A percentile compares a stretch with the other conserved stretches of the same genome.
Conservation (phyloP, 2,329 filamentous ascomycete species). For the Fusarium pseudocircinatum region DNA sequence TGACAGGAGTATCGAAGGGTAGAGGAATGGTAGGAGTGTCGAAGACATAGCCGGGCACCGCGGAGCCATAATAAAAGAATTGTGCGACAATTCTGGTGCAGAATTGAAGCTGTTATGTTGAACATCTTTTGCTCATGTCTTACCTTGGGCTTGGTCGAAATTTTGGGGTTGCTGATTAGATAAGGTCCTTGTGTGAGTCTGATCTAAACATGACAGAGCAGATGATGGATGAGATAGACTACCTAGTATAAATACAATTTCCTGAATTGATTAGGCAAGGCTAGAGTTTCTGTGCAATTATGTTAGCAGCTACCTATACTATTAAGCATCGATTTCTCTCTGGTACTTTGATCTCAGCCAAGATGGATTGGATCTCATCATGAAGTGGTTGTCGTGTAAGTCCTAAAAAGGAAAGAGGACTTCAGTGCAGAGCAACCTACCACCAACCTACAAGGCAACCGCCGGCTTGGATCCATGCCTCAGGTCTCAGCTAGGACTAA, state of each 20-base stretch:
- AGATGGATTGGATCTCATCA: not conserved
- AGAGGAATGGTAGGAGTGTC: constrained; percentile 56
- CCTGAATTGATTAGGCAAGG: not conserved
- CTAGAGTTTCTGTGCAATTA: not conserved
- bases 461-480: constrained; percentile 27
- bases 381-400: constrained; percentile 13
- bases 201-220: not conserved
- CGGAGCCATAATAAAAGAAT: constrained; percentile 40
- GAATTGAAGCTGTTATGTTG: constrained; percentile 3
- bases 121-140: constrained; percentile 6
- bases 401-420: constrained; percentile 41
- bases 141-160: constrained; percentile 16
- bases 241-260: not conserved
- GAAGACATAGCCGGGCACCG: constrained; percentile 38
- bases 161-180: constrained; percentile 35
- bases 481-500: constrained; percentile 39
- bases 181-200: constrained; percentile 9
- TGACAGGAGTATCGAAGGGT: constrained; percentile 55
- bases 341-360: not conserved
- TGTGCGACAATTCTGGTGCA: constrained; percentile 2
- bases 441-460: constrained; percentile 3
- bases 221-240: not conserved
- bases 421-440: constrained; percentile 20
- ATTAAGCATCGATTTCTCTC: not conserved
- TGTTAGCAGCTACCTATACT: not conserved